phyloP scores from a whole-genome alignment of 106 monocot genomes.

The Gastrodia elata region DNA sequence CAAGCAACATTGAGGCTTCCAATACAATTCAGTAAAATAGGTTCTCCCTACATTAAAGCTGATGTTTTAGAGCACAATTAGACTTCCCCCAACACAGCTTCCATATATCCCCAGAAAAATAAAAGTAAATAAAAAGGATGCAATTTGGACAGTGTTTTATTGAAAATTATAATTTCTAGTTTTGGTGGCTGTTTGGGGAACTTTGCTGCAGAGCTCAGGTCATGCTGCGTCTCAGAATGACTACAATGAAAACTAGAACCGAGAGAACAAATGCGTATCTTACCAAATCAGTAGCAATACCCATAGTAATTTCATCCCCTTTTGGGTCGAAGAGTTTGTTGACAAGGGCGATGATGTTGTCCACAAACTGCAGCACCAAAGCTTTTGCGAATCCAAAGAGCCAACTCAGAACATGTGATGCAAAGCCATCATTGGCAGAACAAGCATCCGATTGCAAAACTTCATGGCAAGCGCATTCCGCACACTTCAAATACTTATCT shows the following conservation, averaged over 20 bases:
- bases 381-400: slow-evolving; percentile 15
- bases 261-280: slow-evolving; percentile 35
- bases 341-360: slow-evolving; percentile 16
- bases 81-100: too few species aligned
- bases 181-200: too few species aligned
- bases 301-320: slow-evolving; percentile 4
- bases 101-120: too few species aligned
- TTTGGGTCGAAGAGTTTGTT: slow-evolving; percentile 13
- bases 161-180: too few species aligned
- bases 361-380: slow-evolving; percentile 15
- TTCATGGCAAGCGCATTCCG: not conserved
- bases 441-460: not conserved
- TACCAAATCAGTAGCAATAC: slow-evolving; percentile 13
- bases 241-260: slow-evolving; percentile 31
- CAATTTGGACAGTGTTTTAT: too few species aligned
- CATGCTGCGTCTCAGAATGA: slow-evolving; percentile 19
- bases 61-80: not conserved
- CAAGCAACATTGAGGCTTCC: not conserved
- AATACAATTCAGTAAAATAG: not conserved
- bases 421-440: slow-evolving; percentile 7
- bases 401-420: slow-evolving; percentile 11
- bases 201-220: too few species aligned
- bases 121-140: too few species aligned
- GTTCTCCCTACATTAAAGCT: not conserved
- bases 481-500: slow-evolving; percentile 3